A percentile compares a stretch with the other conserved stretches of the same genome.
These are phyloP conservation scores for Gloeophyllum trabeum DNA, from an alignment of 768 basidiomycete species.

Conservation along the genomic window DNA sequence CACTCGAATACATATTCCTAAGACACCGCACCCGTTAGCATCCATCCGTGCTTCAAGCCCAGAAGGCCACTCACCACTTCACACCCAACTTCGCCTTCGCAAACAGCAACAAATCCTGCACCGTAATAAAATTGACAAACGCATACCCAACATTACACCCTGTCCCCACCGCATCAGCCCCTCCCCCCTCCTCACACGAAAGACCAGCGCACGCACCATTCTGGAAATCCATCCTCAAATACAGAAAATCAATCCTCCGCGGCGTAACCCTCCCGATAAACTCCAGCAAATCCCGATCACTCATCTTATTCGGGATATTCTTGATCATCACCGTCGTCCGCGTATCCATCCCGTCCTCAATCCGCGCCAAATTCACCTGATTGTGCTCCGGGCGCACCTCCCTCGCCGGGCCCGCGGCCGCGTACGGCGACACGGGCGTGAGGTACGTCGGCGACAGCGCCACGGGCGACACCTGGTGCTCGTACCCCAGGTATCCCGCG, in stretches of 20 bases:
- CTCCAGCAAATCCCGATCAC: conserved; percentile 53
- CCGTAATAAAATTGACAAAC: conserved; percentile 83
- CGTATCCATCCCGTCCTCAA: conserved; percentile 70
- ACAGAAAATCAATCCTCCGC: conserved; percentile 77
- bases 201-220: conserved; percentile 55
- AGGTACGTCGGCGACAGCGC: no score
- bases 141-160: conserved; percentile 77
- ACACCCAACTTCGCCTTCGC: conserved; percentile 64
- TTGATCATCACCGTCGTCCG: conserved; percentile 85
- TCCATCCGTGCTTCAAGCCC: no score
- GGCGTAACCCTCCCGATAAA: conserved; percentile 66
- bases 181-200: background rate
- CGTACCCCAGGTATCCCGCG: no score
- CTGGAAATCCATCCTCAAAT: conserved; percentile 78
- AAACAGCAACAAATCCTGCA: conserved; percentile 67
- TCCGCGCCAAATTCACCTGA: conserved; percentile 54
- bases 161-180: conserved; percentile 12
- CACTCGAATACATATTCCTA: conserved; percentile 89
- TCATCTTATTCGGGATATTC: conserved; percentile 92
- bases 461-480: no score
- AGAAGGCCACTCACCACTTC: conserved; percentile 54
- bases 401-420: background rate
- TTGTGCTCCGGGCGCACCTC: conserved; percentile 44
- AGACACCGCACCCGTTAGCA: no score
- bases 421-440: no score